Base-by-base conservation (phyloP, 768 basidiomycete genomes). In the Sistotremastrum suecicum region DNA sequence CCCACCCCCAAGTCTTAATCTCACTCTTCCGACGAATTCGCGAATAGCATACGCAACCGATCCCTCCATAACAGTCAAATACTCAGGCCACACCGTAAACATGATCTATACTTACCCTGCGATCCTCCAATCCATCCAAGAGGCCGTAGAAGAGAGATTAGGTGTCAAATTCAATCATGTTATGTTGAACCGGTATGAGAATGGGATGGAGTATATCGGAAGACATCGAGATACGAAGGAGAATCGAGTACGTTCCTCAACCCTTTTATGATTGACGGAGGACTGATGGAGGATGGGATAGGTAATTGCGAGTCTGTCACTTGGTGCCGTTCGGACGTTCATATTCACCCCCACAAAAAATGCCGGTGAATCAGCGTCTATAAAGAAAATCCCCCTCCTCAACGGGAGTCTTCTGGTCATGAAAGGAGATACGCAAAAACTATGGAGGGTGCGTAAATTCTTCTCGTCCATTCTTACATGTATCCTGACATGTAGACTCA, bases 111-210 rank as follows among this genome's bases (percentile, higher is more conserved):
- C 54, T 1, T 64, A 63, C 45, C 66, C 66, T 4, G 48, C 50
- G 7, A 44, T 61, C 1, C 50, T 69, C 9, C 45, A 49, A 37
- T 49, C 51, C 43, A 67, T 68, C 44, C 52, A 61, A 42, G 44
- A 50, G 7, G 28, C 39, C 31, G 57, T 69, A 9, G 63, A 65
- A 40, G 45, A 46, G 3, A 50, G 44, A 28, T 51, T 68, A 5
- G 60, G 58, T 0, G 56, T 63, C 7, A 52, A 38, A 37, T 69
- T 68, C 54, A 68, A 69, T 41, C 65, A 68, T 50, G 56, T 56
- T 43, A 66, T 69, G 66, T 54, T 66, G 49, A 69, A 69, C 44
- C 46, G 54, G 28, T 69, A 69, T 49, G 62, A 63, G 49, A 56
- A 66, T 48, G 65, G 65, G 3, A 40, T 37, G 35, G 63, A 60